Evolutionary conservation across 1,284 basidiomycete genomes (phyloP).

Genomic region (Irpex lacteus): DNA sequence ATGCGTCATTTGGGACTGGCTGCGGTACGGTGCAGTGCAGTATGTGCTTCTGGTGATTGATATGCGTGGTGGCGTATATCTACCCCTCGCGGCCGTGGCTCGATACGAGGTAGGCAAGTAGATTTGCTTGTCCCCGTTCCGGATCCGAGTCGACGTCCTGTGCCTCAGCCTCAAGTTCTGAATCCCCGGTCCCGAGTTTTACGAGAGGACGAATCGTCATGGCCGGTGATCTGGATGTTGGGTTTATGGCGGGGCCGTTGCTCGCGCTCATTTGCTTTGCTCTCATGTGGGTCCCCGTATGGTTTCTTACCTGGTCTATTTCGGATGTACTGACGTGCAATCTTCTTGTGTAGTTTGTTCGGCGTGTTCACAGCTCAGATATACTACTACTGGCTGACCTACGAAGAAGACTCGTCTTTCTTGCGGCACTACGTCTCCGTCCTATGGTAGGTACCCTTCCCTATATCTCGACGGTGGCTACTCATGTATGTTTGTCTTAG

Average conservation of each 20-base stretch:
- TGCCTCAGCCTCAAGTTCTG: not conserved
- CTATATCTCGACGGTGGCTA: too few species aligned
- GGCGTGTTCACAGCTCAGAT: slow-evolving; percentile 4
- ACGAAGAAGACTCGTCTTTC: not conserved
- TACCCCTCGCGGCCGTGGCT: not conserved
- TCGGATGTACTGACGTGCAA: not conserved
- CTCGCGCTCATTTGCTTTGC: slow-evolving; percentile 5
- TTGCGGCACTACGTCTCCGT: not conserved
- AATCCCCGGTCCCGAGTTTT: not conserved
- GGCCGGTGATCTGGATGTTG: not conserved
- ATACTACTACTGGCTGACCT: slow-evolving; percentile 8
- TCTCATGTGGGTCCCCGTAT: slow-evolving; percentile 1
- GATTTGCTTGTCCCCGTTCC: not conserved
- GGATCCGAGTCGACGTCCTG: not conserved
- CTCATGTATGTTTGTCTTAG: not conserved
- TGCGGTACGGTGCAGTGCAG: not conserved
- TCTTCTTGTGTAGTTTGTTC: not conserved
- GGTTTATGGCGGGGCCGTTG: slow-evolving; percentile 4
- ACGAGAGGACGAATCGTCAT: not conserved
- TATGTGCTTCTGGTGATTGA: not conserved
- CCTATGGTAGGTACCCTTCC: slow-evolving; percentile 3
- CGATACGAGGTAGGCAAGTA: not conserved
- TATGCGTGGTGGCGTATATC: not conserved
- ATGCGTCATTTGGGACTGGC: not conserved
- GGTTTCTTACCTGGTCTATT: too few species aligned